phyloP scores from a whole-genome alignment of 371 early-diverging fungal genomes.

The Sporodiniella umbellata region DNA sequence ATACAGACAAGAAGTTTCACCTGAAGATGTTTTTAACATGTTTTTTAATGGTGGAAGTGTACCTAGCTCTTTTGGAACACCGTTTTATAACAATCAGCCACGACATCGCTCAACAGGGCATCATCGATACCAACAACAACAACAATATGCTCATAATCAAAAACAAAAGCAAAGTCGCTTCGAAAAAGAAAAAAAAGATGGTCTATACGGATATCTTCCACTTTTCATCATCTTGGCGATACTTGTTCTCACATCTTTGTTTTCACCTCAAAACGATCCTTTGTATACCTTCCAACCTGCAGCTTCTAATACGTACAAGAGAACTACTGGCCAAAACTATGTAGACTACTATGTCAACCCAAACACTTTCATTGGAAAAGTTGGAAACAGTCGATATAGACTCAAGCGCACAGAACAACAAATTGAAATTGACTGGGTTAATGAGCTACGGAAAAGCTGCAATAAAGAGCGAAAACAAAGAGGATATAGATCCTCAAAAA shows the following conservation, averaged over 20 bases:
- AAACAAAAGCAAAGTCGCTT: constrained; percentile 4
- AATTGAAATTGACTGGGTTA: constrained; percentile 36
- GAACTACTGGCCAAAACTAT: constrained; percentile 31
- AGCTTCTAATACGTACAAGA: constrained; percentile 24
- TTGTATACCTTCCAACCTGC: constrained; percentile 35
- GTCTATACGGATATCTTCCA: constrained; percentile 11
- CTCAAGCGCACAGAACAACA: constrained; percentile 33
- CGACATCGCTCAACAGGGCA: background rate
- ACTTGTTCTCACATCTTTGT: constrained; percentile 9
- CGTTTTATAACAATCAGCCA: constrained; percentile 5
- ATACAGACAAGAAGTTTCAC: constrained; percentile 73
- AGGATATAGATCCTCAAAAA: background rate
- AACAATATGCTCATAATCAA: constrained; percentile 10
- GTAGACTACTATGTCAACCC: constrained; percentile 48
- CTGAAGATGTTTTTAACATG: constrained; percentile 91
- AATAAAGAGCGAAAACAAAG: constrained; percentile 32
- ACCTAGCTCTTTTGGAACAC: constrained; percentile 3
- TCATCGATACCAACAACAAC: constrained; percentile 9
- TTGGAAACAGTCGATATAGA: constrained; percentile 14
- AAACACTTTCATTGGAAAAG: constrained; percentile 10
- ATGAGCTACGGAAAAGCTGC: constrained; percentile 29
- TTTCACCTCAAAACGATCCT: constrained; percentile 25
- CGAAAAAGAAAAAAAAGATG: background rate
- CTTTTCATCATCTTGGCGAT: constrained; percentile 9
- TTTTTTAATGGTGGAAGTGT: constrained; percentile 71